Percentiles rank a stretch among this genome's conserved stretches.
These are phyloP conservation scores for Cicer chorassanicum DNA, from an alignment of 306 rosid genomes.

Conservation along the genomic window DNA sequence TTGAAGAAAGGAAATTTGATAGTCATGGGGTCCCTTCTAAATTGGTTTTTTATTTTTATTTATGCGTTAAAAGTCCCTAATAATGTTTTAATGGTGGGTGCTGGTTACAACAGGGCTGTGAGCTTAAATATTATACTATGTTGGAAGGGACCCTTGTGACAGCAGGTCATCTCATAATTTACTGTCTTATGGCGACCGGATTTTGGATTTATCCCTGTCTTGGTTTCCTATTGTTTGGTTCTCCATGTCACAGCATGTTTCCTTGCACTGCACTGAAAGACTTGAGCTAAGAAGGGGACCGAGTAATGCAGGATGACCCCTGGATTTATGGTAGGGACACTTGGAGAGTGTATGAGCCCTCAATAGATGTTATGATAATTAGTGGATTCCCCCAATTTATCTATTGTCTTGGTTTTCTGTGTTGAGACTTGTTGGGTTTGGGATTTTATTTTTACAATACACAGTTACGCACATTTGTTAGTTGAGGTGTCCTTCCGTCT, in stretches of 20 bases:
- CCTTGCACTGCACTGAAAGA: constrained; percentile 59
- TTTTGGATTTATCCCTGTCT: constrained; percentile 64
- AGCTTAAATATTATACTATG: constrained; percentile 59
- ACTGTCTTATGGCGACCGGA: constrained; percentile 59
- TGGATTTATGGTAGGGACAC: constrained; percentile 59
- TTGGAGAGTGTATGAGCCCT: constrained; percentile 48
- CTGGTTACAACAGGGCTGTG: constrained; percentile 70
- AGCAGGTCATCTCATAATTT: constrained; percentile 61
- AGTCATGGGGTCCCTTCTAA: constrained; percentile 61
- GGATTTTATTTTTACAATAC: constrained; percentile 21
- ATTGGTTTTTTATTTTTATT: constrained; percentile 42
- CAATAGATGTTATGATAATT: constrained; percentile 48
- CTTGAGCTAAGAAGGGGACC: constrained; percentile 70
- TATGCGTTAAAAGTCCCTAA: constrained; percentile 52
- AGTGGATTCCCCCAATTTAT: constrained; percentile 38
- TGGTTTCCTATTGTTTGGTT: constrained; percentile 73
- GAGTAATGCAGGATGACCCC: constrained; percentile 61
- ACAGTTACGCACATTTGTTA: constrained; percentile 10
- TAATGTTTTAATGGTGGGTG: constrained; percentile 64
- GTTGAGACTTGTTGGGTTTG: constrained; percentile 45
- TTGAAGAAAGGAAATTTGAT: constrained; percentile 53
- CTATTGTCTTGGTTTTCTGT: constrained; percentile 47
- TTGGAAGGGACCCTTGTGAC: constrained; percentile 74
- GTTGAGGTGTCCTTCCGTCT: constrained; percentile 35
- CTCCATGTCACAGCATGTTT: constrained; percentile 55